Evolutionary conservation across 805 yeast species (phyloP).

Genomic region (Metschnikowia chrysomelidarum): DNA sequence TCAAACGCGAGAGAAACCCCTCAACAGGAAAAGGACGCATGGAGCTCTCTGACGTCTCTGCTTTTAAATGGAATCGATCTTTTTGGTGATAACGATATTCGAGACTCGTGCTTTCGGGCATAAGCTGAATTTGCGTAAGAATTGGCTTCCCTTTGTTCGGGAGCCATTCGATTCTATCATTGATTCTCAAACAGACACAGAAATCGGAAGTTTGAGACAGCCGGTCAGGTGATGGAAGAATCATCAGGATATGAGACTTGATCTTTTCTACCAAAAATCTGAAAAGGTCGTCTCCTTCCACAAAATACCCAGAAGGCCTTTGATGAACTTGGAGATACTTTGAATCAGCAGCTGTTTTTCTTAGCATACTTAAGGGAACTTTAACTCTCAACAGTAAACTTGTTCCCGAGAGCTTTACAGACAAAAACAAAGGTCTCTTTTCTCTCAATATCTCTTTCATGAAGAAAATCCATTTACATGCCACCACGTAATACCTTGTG

Average conservation of each 20-base stretch:
- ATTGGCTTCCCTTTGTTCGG: constrained; percentile 28
- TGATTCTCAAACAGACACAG: constrained; percentile 60
- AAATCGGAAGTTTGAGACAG: constrained; percentile 26
- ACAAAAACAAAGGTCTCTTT: constrained; percentile 23
- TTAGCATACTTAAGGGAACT: constrained; percentile 36
- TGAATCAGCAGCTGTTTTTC: constrained; percentile 10
- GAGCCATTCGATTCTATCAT: constrained; percentile 67
- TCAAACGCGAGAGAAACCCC: constrained; percentile 67
- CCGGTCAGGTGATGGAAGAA: too few species aligned
- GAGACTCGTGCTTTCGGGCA: constrained; percentile 44
- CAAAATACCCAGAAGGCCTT: constrained; percentile 24
- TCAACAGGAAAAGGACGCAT: constrained; percentile 74
- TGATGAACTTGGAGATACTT: constrained; percentile 11
- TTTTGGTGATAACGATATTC: constrained; percentile 59
- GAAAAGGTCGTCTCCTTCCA: constrained; percentile 26
- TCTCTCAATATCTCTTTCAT: constrained; percentile 47
- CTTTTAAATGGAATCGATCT: neutral
- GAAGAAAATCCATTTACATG: constrained; percentile 65
- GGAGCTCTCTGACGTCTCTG: constrained; percentile 19
- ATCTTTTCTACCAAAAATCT: constrained; percentile 41
- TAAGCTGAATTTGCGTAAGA: constrained; percentile 28
- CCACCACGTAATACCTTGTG: constrained; percentile 49
- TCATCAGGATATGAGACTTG: constrained; percentile 1
- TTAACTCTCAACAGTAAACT: constrained; percentile 43
- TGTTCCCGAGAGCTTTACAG: constrained; percentile 46